Base-by-base conservation (phyloP, 2,329 filamentous ascomycete species). In the Alternaria infectoria region DNA sequence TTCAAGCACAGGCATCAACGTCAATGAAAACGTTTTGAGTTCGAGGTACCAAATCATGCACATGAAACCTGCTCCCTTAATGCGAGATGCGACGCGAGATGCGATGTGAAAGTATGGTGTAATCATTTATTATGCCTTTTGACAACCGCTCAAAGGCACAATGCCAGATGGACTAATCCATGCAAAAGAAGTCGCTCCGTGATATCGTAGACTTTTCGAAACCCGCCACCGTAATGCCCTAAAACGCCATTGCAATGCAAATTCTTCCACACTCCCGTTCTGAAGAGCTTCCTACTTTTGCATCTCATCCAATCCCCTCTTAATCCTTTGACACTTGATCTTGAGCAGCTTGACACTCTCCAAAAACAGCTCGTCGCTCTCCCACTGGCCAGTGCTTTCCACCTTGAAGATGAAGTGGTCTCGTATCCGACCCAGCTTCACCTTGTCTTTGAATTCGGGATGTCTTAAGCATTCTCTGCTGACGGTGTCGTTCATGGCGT, bases 351-450 rank as follows among this genome's bases (percentile, higher is more conserved):
- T 91, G 54, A 99, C 87, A 26, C 93, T 90, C 82, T 98, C 93
- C 60, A 99, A 81, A 84, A 99, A 98, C 68, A 99, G 85, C 81
- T 93, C 90, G 74, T 98, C 95, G 77, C 93, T 97, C 62, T 96
- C 90, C 85, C 93, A 97, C 83, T 99, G 96, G 6, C 96, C 96
- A 0, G 93, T 91, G 84, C 94, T 97, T 85, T 99, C 96, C 36
- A 99, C 87, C 58, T 89, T 91, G 85, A 96, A 99, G 81, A 99
- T 98, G 81, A 99, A 99, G 83, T 99, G 96, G 80, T 99, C 96
- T 69, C 93, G 86, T 73, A 93, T 85, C 58, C 96, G 87, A 46
- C 96, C 96, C 30, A 99, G 88, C 85, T 93, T 94, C 68, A 99
- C 96, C 85, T 97, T 99, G 77, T 90, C 92, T 81, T 96, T 89